Evolutionary conservation across 352 stramenopile species (phyloP).

Genomic region (Phytophthora pluvialis): DNA sequence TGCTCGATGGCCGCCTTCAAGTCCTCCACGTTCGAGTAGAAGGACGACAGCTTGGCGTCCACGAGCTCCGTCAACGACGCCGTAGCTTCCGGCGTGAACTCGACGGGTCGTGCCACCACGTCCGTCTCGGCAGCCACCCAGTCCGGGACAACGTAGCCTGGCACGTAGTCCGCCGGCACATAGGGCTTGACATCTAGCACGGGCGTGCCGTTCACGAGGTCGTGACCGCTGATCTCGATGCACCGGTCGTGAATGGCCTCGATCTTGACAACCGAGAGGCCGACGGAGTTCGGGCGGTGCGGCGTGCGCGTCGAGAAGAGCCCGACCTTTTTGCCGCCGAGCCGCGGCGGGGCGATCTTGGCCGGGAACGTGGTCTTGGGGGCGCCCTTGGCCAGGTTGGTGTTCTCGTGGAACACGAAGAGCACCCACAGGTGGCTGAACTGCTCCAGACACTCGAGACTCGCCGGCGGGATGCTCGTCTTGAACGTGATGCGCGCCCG

Average conservation of each 20-base stretch:
- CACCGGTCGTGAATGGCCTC: slow-evolving; percentile 80
- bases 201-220: slow-evolving; percentile 96
- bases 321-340: slow-evolving; percentile 88
- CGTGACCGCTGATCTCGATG: slow-evolving; percentile 93
- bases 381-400: slow-evolving; percentile 66
- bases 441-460: slow-evolving; percentile 83
- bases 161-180: slow-evolving; percentile 86
- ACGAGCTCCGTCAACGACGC: slow-evolving; percentile 52
- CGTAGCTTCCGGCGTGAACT: slow-evolving; percentile 56
- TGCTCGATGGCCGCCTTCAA: slow-evolving; percentile 72
- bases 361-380: slow-evolving; percentile 75
- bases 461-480: slow-evolving; percentile 69
- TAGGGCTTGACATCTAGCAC: slow-evolving; percentile 99
- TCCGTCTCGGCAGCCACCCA: slow-evolving; percentile 76
- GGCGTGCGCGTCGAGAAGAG: slow-evolving; percentile 97
- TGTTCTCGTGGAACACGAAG: slow-evolving; percentile 93
- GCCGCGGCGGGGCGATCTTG: slow-evolving; percentile 81
- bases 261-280: slow-evolving; percentile 91
- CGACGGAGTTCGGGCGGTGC: slow-evolving; percentile 96
- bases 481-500: slow-evolving; percentile 79
- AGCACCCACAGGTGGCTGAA: slow-evolving; percentile 93
- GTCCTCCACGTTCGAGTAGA: slow-evolving; percentile 67
- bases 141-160: slow-evolving; percentile 58
- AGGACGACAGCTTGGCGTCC: slow-evolving; percentile 51
- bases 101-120: slow-evolving; percentile 48